Base-by-base conservation (phyloP, 140 eudicot genomes). In the Anethum foeniculum region DNA sequence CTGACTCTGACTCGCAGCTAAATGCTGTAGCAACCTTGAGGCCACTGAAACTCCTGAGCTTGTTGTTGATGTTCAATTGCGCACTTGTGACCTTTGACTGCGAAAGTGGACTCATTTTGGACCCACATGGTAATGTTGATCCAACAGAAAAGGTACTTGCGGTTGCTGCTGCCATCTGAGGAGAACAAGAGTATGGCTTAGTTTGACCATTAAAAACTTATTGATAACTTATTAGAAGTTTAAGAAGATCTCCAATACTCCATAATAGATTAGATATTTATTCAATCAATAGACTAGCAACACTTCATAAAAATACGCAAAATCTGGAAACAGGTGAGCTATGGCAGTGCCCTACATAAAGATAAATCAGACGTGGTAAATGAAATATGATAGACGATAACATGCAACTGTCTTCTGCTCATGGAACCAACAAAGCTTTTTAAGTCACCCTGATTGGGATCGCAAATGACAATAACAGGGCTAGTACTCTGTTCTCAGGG, bases 21-120 rank as follows among this genome's bases (percentile, higher is more conserved):
- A 81, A 74, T 64, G 84, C 83, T 74, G 81, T 56, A 67, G 81
- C 85, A 16, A 86, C 88, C 81, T 88, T 90, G 67, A 92, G 90
- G 84, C 86, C 87, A 49, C 74, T 85, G 84, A 82, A 83, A 69
- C 82, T 81, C 68, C 80, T 80, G 36, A 88, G 77, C 49, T 54
- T 14, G 79, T 69, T 54, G 39, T 74, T 80, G 78, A 77, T 34
- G 75, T 76, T 81, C 34, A 44, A 51, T 39, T 39, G 80, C 36
- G 72, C 44, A 80, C 76, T 62, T 21, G 58, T 25, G 52, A 71
- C 80, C 79, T 77, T 85, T 54, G 80, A 71, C 58, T 87, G 86
- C 15, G 79, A 25, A 60, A 19, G 43, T 49, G 77, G 76, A 75
- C 81, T 71, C 56, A 51, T 41, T 80, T 67, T 83, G n/a, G 84